Percentiles rank a stretch among this genome's conserved stretches.
Conservation (phyloP, 2,329 filamentous ascomycete genomes). For the Neoarthrinium moseri region DNA sequence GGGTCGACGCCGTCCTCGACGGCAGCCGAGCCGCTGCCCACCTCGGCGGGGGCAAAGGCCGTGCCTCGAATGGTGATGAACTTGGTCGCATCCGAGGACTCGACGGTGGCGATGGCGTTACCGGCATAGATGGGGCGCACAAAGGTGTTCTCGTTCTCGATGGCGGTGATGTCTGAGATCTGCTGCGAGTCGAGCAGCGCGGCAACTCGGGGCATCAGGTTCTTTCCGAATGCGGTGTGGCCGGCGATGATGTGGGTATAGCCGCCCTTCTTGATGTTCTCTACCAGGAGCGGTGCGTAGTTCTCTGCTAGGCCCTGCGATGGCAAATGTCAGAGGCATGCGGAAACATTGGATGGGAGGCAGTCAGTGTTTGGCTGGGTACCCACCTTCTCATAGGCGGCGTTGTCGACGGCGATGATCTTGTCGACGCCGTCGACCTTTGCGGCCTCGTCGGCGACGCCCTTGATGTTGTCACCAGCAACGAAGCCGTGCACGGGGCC, state of each 20-base stretch:
- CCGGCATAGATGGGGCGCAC: conserved; percentile 96
- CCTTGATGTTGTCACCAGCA: conserved; percentile 75
- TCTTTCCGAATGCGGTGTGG: conserved; percentile 97
- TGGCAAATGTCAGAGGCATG: conserved; percentile 11
- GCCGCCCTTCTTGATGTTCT: conserved; percentile 94
- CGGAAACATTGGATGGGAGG: no score
- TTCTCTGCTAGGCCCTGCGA: conserved; percentile 83
- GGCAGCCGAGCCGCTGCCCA: conserved; percentile 70
- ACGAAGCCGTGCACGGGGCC: conserved; percentile 84
- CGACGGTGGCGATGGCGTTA: conserved; percentile 94
- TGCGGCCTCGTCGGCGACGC: conserved; percentile 76
- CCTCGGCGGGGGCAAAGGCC: conserved; percentile 75
- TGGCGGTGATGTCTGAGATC: conserved; percentile 84
- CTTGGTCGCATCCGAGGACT: conserved; percentile 83
- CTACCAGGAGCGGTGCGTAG: conserved; percentile 86
- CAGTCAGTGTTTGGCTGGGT: no score
- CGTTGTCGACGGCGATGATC: conserved; percentile 84
- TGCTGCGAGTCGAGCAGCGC: conserved; percentile 91
- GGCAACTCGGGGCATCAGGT: conserved; percentile 84
- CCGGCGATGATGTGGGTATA: conserved; percentile 90
- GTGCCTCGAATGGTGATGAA: conserved; percentile 91
- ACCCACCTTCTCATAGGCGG: conserved; percentile 82
- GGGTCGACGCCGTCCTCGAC: conserved; percentile 83
- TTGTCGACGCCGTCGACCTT: conserved; percentile 91
- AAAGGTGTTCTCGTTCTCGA: conserved; percentile 91